These are phyloP conservation scores for Arthrocladium fulminans DNA, from an alignment of 2,329 filamentous ascomycete species.

Conservation along the genomic window DNA sequence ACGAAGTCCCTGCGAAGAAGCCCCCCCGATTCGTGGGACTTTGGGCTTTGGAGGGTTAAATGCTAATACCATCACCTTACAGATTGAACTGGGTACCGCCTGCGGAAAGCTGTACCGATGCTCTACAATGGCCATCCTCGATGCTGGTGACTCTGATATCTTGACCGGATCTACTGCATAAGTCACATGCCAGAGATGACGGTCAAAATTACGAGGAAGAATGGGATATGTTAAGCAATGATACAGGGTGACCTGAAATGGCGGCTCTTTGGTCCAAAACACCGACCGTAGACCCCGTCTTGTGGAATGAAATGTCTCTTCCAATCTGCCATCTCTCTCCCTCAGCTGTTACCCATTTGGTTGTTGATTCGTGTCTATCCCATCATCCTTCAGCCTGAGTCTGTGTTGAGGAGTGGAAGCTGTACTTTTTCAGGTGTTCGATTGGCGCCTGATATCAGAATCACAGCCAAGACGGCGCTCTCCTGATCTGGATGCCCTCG, in stretches of 20 bases:
- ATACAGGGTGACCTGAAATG: background rate
- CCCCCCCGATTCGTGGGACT: constrained; percentile 36
- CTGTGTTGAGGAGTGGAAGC: too few species aligned
- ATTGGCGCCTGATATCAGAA: too few species aligned
- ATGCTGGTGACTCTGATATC: constrained; percentile 98
- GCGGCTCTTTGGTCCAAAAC: constrained; percentile 3
- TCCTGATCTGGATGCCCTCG: too few species aligned
- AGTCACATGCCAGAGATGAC: background rate
- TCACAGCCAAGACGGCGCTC: too few species aligned
- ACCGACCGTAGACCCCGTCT: too few species aligned
- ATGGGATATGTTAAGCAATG: background rate
- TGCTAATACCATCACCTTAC: constrained; percentile 26
- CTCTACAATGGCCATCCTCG: constrained; percentile 93
- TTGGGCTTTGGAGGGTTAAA: constrained; percentile 76
- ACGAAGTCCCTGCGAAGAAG: constrained; percentile 81
- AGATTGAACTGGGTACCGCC: constrained; percentile 97
- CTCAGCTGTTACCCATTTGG: too few species aligned
- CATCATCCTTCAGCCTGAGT: too few species aligned
- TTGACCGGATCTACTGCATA: constrained; percentile 50
- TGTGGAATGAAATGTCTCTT: too few species aligned
- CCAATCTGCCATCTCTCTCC: too few species aligned
- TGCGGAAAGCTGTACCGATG: constrained; percentile 99
- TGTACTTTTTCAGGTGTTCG: too few species aligned
- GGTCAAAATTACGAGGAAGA: background rate
- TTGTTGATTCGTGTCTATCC: too few species aligned